Conservation (phyloP, 1,139 yeast species). For the Taiozyma onychis region DNA sequence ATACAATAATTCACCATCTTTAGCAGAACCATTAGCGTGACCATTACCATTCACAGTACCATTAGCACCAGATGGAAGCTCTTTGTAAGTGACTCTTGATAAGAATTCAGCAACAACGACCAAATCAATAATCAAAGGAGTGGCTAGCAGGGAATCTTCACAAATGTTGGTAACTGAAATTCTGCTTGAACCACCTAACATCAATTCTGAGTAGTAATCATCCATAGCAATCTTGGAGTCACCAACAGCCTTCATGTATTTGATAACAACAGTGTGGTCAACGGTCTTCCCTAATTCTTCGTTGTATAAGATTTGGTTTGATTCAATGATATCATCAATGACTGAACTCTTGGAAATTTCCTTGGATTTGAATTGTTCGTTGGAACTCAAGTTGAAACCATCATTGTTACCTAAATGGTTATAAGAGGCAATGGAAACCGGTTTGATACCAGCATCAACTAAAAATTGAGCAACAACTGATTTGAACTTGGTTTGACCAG, state of each 20-base stretch:
- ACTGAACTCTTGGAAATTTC: constrained; percentile 93
- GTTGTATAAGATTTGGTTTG: constrained; percentile 81
- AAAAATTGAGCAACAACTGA: constrained; percentile 93
- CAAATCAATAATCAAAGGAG: constrained; percentile 90
- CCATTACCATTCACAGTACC: constrained; percentile 16
- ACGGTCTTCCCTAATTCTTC: constrained; percentile 72
- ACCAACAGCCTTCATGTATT: constrained; percentile 90
- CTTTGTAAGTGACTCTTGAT: constrained; percentile 77
- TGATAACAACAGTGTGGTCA: constrained; percentile 94
- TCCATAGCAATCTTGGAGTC: constrained; percentile 98
- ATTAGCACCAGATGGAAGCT: constrained; percentile 25
- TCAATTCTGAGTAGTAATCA: constrained; percentile 92
- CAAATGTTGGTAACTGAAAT: constrained; percentile 92
- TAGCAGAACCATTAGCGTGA: constrained; percentile 52
- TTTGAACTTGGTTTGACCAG: constrained; percentile 94
- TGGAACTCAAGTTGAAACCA: constrained; percentile 88
- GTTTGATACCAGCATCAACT: constrained; percentile 97
- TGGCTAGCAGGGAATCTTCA: constrained; percentile 91
- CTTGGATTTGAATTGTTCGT: constrained; percentile 90
- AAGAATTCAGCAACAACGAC: constrained; percentile 87
- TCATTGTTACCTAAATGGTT: constrained; percentile 97
- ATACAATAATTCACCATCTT: constrained; percentile 50
- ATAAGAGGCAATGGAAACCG: constrained; percentile 89
- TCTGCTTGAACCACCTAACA: constrained; percentile 97
- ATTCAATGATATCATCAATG: constrained; percentile 89